phyloP scores from a whole-genome alignment of 1,284 basidiomycete species.

The Trichosporon sp. region DNA sequence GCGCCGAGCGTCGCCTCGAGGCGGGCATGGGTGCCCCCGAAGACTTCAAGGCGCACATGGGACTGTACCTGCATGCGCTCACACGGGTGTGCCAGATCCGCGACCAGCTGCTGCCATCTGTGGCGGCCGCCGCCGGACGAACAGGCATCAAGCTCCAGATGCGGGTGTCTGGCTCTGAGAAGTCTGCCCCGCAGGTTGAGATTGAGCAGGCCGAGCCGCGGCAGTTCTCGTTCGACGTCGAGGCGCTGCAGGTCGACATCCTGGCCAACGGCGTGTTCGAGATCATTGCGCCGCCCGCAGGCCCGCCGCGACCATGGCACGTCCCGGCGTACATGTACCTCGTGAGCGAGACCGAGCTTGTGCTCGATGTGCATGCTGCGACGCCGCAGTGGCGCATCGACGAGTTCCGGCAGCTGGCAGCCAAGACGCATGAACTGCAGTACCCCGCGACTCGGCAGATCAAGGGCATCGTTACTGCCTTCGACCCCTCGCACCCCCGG shows the following conservation, averaged over 20 bases:
- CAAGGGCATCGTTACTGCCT: background rate
- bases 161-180: background rate
- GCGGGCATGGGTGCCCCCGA: background rate
- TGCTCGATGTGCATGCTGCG: background rate
- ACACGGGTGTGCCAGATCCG: background rate
- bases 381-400: background rate
- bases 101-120: background rate
- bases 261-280: slow-evolving; percentile 1
- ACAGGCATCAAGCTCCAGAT: slow-evolving; percentile 3
- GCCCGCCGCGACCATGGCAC: background rate
- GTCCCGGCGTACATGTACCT: background rate
- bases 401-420: background rate
- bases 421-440: slow-evolving; percentile 2
- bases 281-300: background rate
- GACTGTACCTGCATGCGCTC: background rate
- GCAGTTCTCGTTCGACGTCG: background rate
- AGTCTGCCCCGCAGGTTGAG: background rate
- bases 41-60: background rate
- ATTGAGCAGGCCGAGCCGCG: background rate
- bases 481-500: background rate
- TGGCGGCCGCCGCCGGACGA: background rate
- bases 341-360: background rate
- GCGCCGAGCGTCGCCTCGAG: background rate
- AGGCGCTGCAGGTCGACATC: background rate
- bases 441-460: background rate